Evolutionary conservation across 2,329 filamentous ascomycete species (phyloP), one percentile per base, ranked within the genome.

Genomic region (Didymosphaeria variabile): DNA sequence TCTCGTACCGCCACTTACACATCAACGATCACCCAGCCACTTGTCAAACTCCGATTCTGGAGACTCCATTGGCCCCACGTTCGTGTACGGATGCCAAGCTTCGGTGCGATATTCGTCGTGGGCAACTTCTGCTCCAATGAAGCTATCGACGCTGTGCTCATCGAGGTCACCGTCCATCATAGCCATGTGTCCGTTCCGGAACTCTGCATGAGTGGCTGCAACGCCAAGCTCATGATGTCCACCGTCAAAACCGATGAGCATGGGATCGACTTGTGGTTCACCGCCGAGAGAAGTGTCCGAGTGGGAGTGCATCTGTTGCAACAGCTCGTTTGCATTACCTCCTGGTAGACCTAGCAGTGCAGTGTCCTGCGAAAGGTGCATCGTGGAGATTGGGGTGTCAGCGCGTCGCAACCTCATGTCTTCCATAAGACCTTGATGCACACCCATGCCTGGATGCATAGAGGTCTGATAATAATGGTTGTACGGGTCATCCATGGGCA

Each of bases 381-480:
- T 60, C 15, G 69, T 62, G 19, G 67, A 61, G 26, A 59, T 64
- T 15, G 74, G 69, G 2, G 70, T 67, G 46, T 77, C 75, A 29
- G 78, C 76, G 57, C 76, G 81, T 59, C 75, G 80, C 70, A 84
- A 79, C 32, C 79, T 76, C 47, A 84, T 70, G 15, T 79, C 74
- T 31, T 77, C 74, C 50, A 71, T 62, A 32, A 73, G 69, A n/a
- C 58, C 63, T 8, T 63, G 57, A 19, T 56, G 64, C 57, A 73
- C 68, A 26, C 63, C 65, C 63, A 77, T 70, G 50, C 73, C 78
- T 19, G 80, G 81, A 50, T 83, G 81, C 42, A 83, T 71, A 3
- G 77, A 76, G n/a, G 80, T 79, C 59, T 86, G 83, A 65, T 85
- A 84, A 70, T 86, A 87, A 49, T 85, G 82, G 34, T 81, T 80